A percentile compares a stretch with the other conserved stretches of the same genome.
Evolutionary conservation across 2,329 filamentous ascomycete genomes (phyloP).

Genomic region (Claviceps sp.): DNA sequence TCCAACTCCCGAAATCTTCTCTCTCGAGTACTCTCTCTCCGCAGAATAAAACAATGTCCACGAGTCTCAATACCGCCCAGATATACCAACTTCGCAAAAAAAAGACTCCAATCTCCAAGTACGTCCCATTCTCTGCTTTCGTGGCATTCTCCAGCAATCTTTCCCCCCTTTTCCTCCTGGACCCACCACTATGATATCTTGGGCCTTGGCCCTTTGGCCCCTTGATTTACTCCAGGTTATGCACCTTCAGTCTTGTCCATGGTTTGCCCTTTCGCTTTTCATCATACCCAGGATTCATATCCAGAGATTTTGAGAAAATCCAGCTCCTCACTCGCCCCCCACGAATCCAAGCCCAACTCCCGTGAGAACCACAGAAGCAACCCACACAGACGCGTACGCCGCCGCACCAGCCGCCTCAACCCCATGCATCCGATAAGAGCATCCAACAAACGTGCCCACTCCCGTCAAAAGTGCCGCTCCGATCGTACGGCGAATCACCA

Average conservation of each 20-base stretch:
- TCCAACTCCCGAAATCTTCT: background rate
- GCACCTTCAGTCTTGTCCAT: too few species aligned
- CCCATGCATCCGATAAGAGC: conserved; percentile 52
- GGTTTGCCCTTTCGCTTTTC: background rate
- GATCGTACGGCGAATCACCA: conserved; percentile 50
- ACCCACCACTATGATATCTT: too few species aligned
- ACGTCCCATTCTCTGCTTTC: background rate
- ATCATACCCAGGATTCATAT: background rate
- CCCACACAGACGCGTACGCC: conserved; percentile 65
- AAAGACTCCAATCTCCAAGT: background rate
- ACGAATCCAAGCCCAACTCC: conserved; percentile 42
- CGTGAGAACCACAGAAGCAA: conserved; percentile 45
- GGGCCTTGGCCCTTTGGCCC: too few species aligned
- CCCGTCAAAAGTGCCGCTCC: conserved; percentile 44
- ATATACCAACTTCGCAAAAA: background rate
- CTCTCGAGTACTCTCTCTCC: background rate
- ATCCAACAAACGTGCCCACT: conserved; percentile 48
- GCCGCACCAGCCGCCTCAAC: conserved; percentile 56
- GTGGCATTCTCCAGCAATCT: background rate
- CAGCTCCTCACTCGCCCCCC: conserved; percentile 24
- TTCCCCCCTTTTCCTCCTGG: background rate
- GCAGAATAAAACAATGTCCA: background rate
- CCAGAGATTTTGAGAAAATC: background rate
- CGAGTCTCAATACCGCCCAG: background rate
- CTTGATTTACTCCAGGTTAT: too few species aligned